Conservation (phyloP, 2,329 filamentous ascomycete species). For the Myriangium duriaei region DNA sequence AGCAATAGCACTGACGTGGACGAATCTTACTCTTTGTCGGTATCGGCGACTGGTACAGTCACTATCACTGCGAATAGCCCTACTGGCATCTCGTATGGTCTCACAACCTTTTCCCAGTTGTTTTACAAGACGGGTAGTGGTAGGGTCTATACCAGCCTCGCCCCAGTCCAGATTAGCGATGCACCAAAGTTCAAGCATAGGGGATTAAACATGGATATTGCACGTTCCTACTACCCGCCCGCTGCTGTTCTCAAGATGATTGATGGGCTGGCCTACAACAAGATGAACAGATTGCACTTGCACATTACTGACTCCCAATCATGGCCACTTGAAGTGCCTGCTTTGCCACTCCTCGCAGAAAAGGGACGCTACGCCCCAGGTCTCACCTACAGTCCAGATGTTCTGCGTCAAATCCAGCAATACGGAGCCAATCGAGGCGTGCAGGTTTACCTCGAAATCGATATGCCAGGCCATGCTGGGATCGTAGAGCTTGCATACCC, state of each 20-base stretch:
- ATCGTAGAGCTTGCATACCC: constrained; percentile 54
- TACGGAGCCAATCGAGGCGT: constrained; percentile 59
- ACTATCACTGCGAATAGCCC: constrained; percentile 53
- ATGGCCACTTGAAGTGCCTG: constrained; percentile 71
- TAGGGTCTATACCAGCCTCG: constrained; percentile 52
- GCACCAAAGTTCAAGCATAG: constrained; percentile 62
- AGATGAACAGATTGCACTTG: constrained; percentile 71
- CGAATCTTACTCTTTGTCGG: constrained; percentile 59
- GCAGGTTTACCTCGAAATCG: constrained; percentile 62
- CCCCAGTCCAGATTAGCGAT: constrained; percentile 62
- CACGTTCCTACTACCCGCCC: constrained; percentile 58
- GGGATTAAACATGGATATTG: constrained; percentile 67
- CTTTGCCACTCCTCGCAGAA: constrained; percentile 56
- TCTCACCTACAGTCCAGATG: constrained; percentile 53
- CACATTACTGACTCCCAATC: constrained; percentile 76
- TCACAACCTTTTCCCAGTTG: constrained; percentile 67
- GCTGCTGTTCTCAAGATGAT: constrained; percentile 60
- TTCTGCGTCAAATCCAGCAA: constrained; percentile 54
- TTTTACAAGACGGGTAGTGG: constrained; percentile 58
- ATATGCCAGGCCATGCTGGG: constrained; percentile 69
- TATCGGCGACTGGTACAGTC: constrained; percentile 47
- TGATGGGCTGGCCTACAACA: constrained; percentile 64
- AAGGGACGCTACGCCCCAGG: constrained; percentile 61
- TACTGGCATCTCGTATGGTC: constrained; percentile 56
- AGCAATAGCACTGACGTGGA: constrained; percentile 49